A percentile compares a stretch with the other conserved stretches of the same genome.
These are phyloP conservation scores for Scheffersomyces illinoinensis DNA, from an alignment of 1,139 yeast genomes.

Conservation along the genomic window DNA sequence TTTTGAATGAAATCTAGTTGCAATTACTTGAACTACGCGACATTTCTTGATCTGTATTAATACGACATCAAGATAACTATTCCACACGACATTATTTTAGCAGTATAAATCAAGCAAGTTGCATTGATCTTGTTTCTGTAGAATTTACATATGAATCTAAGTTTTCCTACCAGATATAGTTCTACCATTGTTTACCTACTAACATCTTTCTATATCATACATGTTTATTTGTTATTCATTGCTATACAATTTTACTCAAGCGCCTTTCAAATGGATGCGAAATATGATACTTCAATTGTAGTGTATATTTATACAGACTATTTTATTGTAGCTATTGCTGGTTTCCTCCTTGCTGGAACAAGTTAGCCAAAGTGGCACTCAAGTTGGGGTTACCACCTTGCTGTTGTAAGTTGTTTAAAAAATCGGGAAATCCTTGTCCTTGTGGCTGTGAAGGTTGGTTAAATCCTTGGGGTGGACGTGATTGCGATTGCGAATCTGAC, in stretches of 20 bases:
- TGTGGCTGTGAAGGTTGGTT: constrained; percentile 13
- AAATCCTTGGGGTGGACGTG: constrained; percentile 5
- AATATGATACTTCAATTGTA: neutral
- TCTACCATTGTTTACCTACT: no score
- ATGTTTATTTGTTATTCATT: no score
- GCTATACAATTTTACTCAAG: neutral
- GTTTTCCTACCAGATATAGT: neutral
- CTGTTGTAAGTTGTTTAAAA: constrained; percentile 10
- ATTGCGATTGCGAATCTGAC: constrained; percentile 3
- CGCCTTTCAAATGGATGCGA: neutral
- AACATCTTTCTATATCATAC: no score
- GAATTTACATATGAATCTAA: no score
- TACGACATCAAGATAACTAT: no score
- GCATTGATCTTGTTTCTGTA: neutral
- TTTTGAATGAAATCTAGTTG: neutral
- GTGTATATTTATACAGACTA: neutral
- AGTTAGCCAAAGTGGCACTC: constrained; percentile 39
- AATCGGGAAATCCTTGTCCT: constrained; percentile 9
- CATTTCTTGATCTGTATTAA: neutral
- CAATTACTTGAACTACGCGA: neutral
- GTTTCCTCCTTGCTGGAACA: constrained; percentile 27
- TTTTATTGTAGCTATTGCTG: constrained; percentile 1
- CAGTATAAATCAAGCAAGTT: neutral
- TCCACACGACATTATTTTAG: neutral
- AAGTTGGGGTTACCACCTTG: constrained; percentile 26